phyloP scores from a whole-genome alignment of 1,139 yeast species.

The Yamadazyma buinensis region DNA sequence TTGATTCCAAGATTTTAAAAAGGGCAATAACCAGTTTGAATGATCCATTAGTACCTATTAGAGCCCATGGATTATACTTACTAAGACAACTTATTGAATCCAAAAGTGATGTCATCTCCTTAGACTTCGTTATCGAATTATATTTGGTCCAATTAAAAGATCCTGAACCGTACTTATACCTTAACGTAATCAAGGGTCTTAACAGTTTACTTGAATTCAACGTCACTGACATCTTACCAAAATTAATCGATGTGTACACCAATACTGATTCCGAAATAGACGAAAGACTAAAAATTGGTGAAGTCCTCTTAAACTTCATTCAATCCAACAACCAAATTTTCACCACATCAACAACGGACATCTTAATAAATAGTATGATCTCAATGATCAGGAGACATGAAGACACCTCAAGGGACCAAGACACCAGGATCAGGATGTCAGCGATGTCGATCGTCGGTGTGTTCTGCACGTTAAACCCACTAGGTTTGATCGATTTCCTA shows the following conservation, averaged over 20 bases:
- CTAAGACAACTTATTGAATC: conserved; percentile 55
- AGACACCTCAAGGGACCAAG: conserved; percentile 31
- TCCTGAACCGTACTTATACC: conserved; percentile 80
- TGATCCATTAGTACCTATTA: conserved; percentile 77
- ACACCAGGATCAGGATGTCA: conserved; percentile 72
- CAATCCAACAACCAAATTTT: conserved; percentile 47
- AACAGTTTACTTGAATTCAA: conserved; percentile 52
- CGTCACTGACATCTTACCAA: conserved; percentile 34
- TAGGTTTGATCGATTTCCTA: conserved; percentile 46
- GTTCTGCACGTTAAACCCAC: conserved; percentile 57
- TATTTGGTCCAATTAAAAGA: conserved; percentile 68
- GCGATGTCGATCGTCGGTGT: conserved; percentile 78
- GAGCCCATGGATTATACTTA: conserved; percentile 79
- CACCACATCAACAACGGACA: conserved; percentile 31
- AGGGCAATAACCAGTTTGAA: conserved; percentile 65
- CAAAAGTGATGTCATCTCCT: conserved; percentile 47
- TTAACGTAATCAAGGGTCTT: conserved; percentile 79
- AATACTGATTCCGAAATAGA: conserved; percentile 44
- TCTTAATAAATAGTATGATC: conserved; percentile 32
- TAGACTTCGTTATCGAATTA: conserved; percentile 54
- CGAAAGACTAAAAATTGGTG: conserved; percentile 72
- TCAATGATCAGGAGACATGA: conserved; percentile 31
- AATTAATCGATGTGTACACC: conserved; percentile 42
- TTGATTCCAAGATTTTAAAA: conserved; percentile 26
- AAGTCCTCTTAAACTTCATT: conserved; percentile 64